Base-by-base conservation (phyloP, 2,329 filamentous ascomycete genomes). In the Ceratocystis papillata region DNA sequence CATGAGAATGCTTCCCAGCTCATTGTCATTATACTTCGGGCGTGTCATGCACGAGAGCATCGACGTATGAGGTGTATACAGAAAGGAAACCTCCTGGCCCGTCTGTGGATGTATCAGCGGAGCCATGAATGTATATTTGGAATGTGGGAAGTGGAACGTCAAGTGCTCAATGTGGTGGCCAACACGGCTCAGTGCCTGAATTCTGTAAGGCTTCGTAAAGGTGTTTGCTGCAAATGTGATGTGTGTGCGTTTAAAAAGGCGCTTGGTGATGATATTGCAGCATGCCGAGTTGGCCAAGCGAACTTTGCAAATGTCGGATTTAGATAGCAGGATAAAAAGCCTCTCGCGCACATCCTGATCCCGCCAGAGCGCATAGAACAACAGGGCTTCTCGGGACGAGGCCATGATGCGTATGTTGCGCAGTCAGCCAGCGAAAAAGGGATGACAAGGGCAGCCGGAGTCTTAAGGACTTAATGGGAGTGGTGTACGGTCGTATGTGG, bases 81-180 rank as follows among this genome's bases (percentile, higher is more conserved):
- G 78, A 75, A 95, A 96, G 71, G 79, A 83, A 72, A 90, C 84
- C 78, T 96, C 89, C 69, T 84, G 83, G 55, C 90, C 90, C 8
- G 86, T 90, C 69, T 80, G 74, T 2, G 89, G 88, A 73, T 95
- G 87, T 48, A 96, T 80, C 59, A 96, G 81, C n/a, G 90, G 90
- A 17, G 90, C 88, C 7, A 96, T 80, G 73, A 92, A 92, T 53
- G 89, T 94, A 64, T 88, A 83, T n/a, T 83, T 77, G 5, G 84
- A 85, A 76, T 95, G 90, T 33, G 89, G 83, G 70, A 95, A 82
- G 73, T 80, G 81, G 77, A 96, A 95, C 67, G 83, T 88, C 65
- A 96, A 79, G 67, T 87, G 87, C 75, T 89, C 85, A 71, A 95
- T 83, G 74, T 93, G 84, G 70, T 86, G 85, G 67, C 90, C 91